phyloP scores from a whole-genome alignment of 2,329 filamentous ascomycete genomes.

The Magnaporthiopsis incrustans region DNA sequence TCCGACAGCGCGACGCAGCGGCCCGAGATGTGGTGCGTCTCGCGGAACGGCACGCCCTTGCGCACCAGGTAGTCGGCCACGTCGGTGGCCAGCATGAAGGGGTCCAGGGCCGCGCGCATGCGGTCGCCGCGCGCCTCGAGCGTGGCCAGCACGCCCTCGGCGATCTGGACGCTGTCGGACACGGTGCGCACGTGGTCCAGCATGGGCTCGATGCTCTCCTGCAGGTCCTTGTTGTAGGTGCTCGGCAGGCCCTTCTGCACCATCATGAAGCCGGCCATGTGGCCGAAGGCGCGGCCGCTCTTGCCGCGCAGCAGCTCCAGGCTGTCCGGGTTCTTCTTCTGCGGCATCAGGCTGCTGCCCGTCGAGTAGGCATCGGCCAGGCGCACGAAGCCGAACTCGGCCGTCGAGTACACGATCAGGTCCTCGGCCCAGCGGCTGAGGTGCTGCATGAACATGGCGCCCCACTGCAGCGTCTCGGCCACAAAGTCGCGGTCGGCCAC shows the following conservation, averaged over 20 bases:
- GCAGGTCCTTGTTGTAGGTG: slow-evolving; percentile 89
- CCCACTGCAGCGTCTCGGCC: slow-evolving; percentile 75
- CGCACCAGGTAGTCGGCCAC: slow-evolving; percentile 60
- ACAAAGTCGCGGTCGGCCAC: slow-evolving; percentile 77
- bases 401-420: slow-evolving; percentile 71
- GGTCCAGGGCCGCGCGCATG: slow-evolving; percentile 72
- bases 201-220: slow-evolving; percentile 80
- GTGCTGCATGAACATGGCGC: slow-evolving; percentile 68
- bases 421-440: slow-evolving; percentile 78
- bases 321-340: slow-evolving; percentile 77
- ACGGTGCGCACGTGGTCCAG: slow-evolving; percentile 78
- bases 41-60: slow-evolving; percentile 70
- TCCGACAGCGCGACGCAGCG: slow-evolving; percentile 67
- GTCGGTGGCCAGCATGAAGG: slow-evolving; percentile 75
- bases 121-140: slow-evolving; percentile 61
- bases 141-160: slow-evolving; percentile 70
- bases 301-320: slow-evolving; percentile 68
- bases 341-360: slow-evolving; percentile 68
- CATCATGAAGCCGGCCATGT: slow-evolving; percentile 74
- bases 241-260: slow-evolving; percentile 64
- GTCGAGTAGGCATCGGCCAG: slow-evolving; percentile 75
- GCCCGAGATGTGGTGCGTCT: slow-evolving; percentile 76
- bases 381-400: slow-evolving; percentile 69
- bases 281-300: slow-evolving; percentile 66
- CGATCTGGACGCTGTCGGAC: slow-evolving; percentile 73